A percentile compares a stretch with the other conserved stretches of the same genome.
Conservation (phyloP, 495 filamentous ascomycete species). For the Lophiostoma macrostomum region DNA sequence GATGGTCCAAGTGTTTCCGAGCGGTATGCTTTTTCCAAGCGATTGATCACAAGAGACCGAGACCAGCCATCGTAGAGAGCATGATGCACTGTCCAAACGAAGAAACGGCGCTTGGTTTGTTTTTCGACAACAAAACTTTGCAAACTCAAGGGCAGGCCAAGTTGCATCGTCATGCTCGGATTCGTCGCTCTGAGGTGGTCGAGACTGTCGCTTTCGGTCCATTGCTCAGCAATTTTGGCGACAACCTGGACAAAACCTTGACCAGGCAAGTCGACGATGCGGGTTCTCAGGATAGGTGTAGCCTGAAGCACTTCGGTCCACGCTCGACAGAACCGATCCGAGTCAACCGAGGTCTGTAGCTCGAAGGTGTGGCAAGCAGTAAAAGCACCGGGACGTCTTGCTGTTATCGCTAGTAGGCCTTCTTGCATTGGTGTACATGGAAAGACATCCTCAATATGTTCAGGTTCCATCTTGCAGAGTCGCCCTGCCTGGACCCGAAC, state of each 20-base stretch:
- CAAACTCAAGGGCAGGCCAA: constrained; percentile 13
- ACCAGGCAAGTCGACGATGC: constrained; percentile 38
- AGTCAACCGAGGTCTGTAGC: not conserved
- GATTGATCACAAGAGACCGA: constrained; percentile 10
- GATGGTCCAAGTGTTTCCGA: not conserved
- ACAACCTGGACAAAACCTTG: constrained; percentile 54
- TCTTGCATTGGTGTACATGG: constrained; percentile 7
- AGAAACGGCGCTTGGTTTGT: constrained; percentile 16
- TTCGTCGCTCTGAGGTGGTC: constrained; percentile 17
- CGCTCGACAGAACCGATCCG: not conserved
- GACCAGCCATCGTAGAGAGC: constrained; percentile 25
- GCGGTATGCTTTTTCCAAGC: constrained; percentile 11
- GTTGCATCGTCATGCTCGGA: not conserved
- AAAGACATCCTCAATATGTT: constrained; percentile 10
- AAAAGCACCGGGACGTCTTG: not conserved
- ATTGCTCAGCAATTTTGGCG: constrained; percentile 9
- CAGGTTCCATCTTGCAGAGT: too few species aligned
- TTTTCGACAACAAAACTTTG: constrained; percentile 7
- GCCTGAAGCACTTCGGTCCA: not conserved
- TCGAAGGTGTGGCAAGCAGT: not conserved
- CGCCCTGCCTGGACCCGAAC: too few species aligned
- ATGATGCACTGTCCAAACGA: constrained; percentile 34
- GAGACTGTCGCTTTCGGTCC: not conserved
- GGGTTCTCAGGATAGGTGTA: constrained; percentile 46
- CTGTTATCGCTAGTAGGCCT: not conserved